A percentile compares a stretch with the other conserved stretches of the same genome.
Evolutionary conservation across 1,284 basidiomycete genomes (phyloP).

Genomic region (Ganoderma resinaceum): DNA sequence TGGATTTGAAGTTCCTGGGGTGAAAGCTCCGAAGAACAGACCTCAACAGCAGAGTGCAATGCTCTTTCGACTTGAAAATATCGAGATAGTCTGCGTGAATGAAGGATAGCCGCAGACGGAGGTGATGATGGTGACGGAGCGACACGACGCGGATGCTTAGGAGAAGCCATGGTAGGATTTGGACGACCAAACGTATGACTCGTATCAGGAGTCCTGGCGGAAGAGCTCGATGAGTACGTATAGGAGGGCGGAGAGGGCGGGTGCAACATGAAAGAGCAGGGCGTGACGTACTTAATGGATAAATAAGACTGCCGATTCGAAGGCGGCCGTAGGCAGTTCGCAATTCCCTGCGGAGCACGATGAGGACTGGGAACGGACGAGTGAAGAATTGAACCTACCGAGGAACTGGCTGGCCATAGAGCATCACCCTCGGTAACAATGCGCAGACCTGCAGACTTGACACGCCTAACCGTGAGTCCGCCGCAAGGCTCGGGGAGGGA

Average conservation of each 20-base stretch:
- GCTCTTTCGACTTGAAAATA: slow-evolving; percentile 50
- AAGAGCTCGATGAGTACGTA: background rate
- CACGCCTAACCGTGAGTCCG: slow-evolving; percentile 27
- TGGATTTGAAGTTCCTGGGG: slow-evolving; percentile 53
- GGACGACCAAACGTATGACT: slow-evolving; percentile 40
- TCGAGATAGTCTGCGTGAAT: slow-evolving; percentile 36
- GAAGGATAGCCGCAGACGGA: slow-evolving; percentile 15
- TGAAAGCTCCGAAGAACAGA: slow-evolving; percentile 41
- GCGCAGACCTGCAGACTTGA: slow-evolving; percentile 28
- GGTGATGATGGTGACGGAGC: slow-evolving; percentile 1
- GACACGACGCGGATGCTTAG: slow-evolving; percentile 15
- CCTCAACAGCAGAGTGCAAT: slow-evolving; percentile 42
- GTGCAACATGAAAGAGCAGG: background rate
- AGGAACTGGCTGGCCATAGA: slow-evolving; percentile 10
- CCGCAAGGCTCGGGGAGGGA: slow-evolving; percentile 14
- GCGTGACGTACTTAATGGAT: slow-evolving; percentile 20
- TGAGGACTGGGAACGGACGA: background rate
- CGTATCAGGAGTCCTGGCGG: slow-evolving; percentile 33
- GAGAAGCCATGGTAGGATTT: slow-evolving; percentile 32
- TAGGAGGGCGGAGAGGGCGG: slow-evolving; percentile 3
- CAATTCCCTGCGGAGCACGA: slow-evolving; percentile 9
- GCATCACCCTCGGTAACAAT: slow-evolving; percentile 28
- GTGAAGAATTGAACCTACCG: slow-evolving; percentile 12
- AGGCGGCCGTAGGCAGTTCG: slow-evolving; percentile 11
- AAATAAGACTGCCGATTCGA: slow-evolving; percentile 22